Conservation (phyloP, 371 early-diverging fungal species). For the Saksenaea vasiformis region DNA sequence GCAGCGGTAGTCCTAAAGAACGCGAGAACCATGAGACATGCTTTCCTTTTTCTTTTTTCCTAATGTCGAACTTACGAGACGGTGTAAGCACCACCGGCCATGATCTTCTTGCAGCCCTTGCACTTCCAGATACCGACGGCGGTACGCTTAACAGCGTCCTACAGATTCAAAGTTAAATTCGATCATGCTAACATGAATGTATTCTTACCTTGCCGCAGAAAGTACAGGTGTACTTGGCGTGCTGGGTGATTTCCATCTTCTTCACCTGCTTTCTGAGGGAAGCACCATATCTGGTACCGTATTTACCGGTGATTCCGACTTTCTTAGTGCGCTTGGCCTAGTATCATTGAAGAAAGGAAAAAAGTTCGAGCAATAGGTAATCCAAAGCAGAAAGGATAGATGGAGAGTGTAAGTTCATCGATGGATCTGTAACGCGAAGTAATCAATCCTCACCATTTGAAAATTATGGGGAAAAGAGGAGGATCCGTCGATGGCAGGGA, state of each 20-base stretch:
- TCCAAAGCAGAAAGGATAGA: background rate
- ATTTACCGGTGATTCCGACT: slow-evolving; percentile 99
- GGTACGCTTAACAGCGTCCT: slow-evolving; percentile 91
- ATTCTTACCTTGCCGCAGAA: slow-evolving; percentile 92
- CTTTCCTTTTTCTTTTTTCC: background rate
- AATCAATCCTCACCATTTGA: background rate
- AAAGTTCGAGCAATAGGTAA: background rate
- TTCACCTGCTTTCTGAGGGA: slow-evolving; percentile 98
- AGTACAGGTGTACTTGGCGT: slow-evolving; percentile 97
- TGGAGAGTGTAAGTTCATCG: background rate
- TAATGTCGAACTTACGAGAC: slow-evolving; percentile 57
- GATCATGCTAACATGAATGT: background rate
- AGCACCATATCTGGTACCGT: slow-evolving; percentile 99
- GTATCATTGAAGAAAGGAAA: background rate
- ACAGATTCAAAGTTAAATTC: slow-evolving; percentile 7
- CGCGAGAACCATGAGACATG: background rate
- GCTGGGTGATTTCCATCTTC: slow-evolving; percentile 99
- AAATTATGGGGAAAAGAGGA: slow-evolving; percentile 7
- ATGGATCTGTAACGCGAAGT: background rate
- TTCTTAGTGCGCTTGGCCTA: slow-evolving; percentile 99
- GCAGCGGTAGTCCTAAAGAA: slow-evolving; percentile 83
- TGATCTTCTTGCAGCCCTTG: slow-evolving; percentile 88
- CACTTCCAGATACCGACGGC: slow-evolving; percentile 99
- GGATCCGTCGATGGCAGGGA: background rate
- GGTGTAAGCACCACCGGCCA: slow-evolving; percentile 99